Evolutionary conservation across 2,329 filamentous ascomycete genomes (phyloP), one percentile per base, ranked within the genome.

Genomic region (Cercospora nicotianae): DNA sequence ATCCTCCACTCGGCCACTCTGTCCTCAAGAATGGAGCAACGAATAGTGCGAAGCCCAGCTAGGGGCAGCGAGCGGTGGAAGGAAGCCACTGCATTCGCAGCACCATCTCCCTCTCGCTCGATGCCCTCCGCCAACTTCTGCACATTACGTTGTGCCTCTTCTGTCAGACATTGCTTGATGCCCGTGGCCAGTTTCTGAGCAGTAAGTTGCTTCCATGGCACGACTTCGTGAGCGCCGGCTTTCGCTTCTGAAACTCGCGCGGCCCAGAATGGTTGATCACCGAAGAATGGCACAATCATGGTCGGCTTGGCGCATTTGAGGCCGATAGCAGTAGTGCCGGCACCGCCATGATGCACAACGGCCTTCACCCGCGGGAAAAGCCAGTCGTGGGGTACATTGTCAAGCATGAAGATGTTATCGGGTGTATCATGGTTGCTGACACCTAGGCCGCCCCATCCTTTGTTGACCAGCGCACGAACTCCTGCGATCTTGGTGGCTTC

Each of bases 261-360:
- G 2, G 90, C 91, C 91, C 91, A 93, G 75, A 93, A 93, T 60
- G 89, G 86, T 77, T 93, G 91, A 75, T 93, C 91, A 2, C 91
- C 91, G 71, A 93, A 93, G 79, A 93, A 93, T 0, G 91, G 91
- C 1, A 93, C 89, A 28, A 93, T 86, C 86, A 92, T 90, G 5
- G 89, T 92, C 0, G 91, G 91, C 73, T 86, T 87, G 3, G 86
- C 91, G 70, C 86, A 90, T 76, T 90, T 91, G 33, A 93, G 81
- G 1, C 90, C 90, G 58, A 90, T 90, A 1, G 91, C 91, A 0
- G 90, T 91, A 0, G 91, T 93, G 1, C 91, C 91, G 0, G 91
- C 91, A 12, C 91, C 91, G n/a, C 91, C 91, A 70, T 93, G 91
- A 69, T 92, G 91, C 1, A 93, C 87, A 3, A 89, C 89, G 0